phyloP scores from a whole-genome alignment of 768 basidiomycete genomes.

The Lactarius hatsudake region DNA sequence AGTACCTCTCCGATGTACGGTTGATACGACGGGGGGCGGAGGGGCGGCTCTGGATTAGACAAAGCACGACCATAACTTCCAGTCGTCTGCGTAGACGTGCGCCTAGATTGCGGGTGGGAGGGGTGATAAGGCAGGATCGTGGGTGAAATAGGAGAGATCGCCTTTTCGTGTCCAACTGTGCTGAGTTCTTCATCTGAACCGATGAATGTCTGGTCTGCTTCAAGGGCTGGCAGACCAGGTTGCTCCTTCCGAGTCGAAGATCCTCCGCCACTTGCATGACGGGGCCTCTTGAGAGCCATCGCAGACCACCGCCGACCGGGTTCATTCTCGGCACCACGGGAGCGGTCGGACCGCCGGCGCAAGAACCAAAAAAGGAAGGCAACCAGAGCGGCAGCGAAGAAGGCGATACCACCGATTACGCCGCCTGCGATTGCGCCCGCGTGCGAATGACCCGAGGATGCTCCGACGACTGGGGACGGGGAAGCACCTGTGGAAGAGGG shows the following conservation, averaged over 20 bases:
- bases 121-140: background rate
- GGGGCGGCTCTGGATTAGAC: background rate
- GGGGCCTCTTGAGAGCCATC: constrained; percentile 1
- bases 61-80: background rate
- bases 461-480: background rate
- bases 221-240: background rate
- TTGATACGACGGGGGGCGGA: constrained; percentile 6
- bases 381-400: constrained; percentile 38
- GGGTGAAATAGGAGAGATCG: background rate
- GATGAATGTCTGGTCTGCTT: constrained; percentile 8
- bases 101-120: background rate
- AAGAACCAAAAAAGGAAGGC: constrained; percentile 22
- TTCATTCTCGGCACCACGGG: background rate
- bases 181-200: constrained; percentile 26
- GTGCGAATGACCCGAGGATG: constrained; percentile 29
- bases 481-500: constrained; percentile 15
- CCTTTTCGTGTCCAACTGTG: constrained; percentile 22
- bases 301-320: constrained; percentile 2
- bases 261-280: background rate
- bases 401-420: constrained; percentile 45
- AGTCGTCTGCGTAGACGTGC: constrained; percentile 14
- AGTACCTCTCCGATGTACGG: constrained; percentile 10
- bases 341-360: constrained; percentile 14
- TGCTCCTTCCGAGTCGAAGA: constrained; percentile 4
- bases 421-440: constrained; percentile 51